Evolutionary conservation across 495 filamentous ascomycete species (phyloP).

Genomic region (Xylaria sp.): DNA sequence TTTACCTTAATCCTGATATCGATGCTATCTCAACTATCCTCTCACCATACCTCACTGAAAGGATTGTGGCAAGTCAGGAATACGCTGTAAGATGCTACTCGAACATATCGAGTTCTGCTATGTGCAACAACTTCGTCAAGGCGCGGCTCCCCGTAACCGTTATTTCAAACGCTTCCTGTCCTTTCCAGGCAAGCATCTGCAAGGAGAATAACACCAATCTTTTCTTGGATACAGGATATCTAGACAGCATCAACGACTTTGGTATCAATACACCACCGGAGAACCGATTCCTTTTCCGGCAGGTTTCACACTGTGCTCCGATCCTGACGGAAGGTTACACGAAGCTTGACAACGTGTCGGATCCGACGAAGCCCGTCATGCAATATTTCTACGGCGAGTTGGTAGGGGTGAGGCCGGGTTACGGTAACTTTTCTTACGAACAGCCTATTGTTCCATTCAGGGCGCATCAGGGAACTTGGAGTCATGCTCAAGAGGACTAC

Average conservation of each 20-base stretch:
- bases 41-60: background rate
- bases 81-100: background rate
- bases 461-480: background rate
- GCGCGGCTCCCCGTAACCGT: background rate
- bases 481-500: background rate
- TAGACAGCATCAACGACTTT: background rate
- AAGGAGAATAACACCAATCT: background rate
- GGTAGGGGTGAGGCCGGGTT: background rate
- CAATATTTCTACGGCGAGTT: slow-evolving; percentile 1
- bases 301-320: background rate
- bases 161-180: background rate
- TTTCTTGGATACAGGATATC: background rate
- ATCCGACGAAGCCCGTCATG: background rate
- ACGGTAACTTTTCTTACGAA: background rate
- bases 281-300: background rate
- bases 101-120: background rate
- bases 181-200: background rate
- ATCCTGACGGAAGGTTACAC: background rate
- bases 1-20: background rate
- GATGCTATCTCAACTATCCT: background rate
- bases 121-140: slow-evolving; percentile 1
- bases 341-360: background rate
- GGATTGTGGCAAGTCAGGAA: slow-evolving; percentile 1
- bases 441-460: background rate
- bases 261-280: slow-evolving; percentile 1